Conservation (phyloP, 2,329 filamentous ascomycete species). For the Colletotrichum ledebouriae region DNA sequence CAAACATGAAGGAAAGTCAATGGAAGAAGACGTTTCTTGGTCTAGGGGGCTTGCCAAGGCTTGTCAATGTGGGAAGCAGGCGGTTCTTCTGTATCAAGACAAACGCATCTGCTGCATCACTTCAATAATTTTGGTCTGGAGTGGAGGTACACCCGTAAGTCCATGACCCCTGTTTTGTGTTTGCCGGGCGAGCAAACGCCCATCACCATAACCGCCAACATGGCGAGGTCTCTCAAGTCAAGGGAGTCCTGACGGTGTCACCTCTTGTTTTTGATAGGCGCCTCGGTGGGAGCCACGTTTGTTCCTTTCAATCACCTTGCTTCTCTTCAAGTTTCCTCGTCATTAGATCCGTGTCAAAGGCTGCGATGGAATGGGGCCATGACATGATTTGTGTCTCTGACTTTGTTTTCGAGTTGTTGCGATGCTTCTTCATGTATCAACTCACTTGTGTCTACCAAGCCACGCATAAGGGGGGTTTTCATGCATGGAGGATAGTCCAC, state of each 20-base stretch:
- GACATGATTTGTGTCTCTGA: conserved; percentile 6
- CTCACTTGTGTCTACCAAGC: conserved; percentile 3
- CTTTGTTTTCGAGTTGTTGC: conserved; percentile 31
- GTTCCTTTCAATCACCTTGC: conserved; percentile 6
- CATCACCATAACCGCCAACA: conserved; percentile 1
- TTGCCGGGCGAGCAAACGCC: conserved; percentile 10
- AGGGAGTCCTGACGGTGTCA: conserved; percentile 10
- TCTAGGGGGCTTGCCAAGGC: conserved; percentile 9
- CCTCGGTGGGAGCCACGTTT: not conserved
- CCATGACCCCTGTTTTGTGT: conserved; percentile 4
- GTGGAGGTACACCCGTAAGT: no score
- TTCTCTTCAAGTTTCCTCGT: conserved; percentile 1
- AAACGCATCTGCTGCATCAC: not conserved
- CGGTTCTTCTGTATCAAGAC: not conserved
- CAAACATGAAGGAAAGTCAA: conserved; percentile 16
- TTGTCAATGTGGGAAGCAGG: conserved; percentile 11
- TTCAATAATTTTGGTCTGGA: not conserved
- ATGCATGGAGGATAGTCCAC: no score
- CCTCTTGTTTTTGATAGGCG: conserved; percentile 18
- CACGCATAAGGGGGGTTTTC: conserved; percentile 1
- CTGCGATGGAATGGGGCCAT: not conserved
- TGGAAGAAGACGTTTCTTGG: not conserved
- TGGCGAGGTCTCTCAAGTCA: not conserved
- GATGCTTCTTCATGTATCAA: conserved; percentile 34
- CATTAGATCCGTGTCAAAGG: not conserved